Evolutionary conservation across 257 asterid species (phyloP).

Genomic region (Gentiana macrophylla): DNA sequence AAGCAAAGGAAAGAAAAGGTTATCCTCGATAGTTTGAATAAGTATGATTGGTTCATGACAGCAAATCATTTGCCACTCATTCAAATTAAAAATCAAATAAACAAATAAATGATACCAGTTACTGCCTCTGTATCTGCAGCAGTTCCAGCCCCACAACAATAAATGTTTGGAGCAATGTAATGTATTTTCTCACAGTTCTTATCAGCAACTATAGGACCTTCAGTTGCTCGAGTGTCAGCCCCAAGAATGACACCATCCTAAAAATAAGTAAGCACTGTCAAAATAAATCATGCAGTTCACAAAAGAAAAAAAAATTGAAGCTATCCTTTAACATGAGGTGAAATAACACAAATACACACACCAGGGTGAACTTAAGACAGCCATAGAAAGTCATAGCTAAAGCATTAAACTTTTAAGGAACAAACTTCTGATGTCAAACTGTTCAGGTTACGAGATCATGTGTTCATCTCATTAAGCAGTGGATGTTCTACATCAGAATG

Average conservation of each 20-base stretch:
- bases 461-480: too few relatives aligned
- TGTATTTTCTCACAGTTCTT: slow-evolving; percentile 97
- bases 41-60: neutral
- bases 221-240: slow-evolving; percentile 97
- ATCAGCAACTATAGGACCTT: slow-evolving; percentile 98
- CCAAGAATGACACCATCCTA: slow-evolving; percentile 98
- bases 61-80: neutral
- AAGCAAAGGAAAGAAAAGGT: slow-evolving; percentile 1
- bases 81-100: neutral
- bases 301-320: neutral
- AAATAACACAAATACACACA: too few relatives aligned
- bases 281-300: slow-evolving; percentile 9
- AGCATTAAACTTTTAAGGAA: too few relatives aligned
- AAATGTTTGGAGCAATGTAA: slow-evolving; percentile 78
- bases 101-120: slow-evolving; percentile 37
- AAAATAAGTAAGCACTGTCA: slow-evolving; percentile 9
- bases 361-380: too few relatives aligned
- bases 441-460: too few relatives aligned
- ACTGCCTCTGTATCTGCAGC: slow-evolving; percentile 98
- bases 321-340: neutral
- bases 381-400: too few relatives aligned
- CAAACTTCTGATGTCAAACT: too few relatives aligned
- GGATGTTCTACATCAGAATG: too few relatives aligned
- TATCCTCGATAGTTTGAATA: neutral
- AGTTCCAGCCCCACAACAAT: slow-evolving; percentile 86